Base-by-base conservation (phyloP, 805 yeast genomes). In the Starmerella bombi region DNA sequence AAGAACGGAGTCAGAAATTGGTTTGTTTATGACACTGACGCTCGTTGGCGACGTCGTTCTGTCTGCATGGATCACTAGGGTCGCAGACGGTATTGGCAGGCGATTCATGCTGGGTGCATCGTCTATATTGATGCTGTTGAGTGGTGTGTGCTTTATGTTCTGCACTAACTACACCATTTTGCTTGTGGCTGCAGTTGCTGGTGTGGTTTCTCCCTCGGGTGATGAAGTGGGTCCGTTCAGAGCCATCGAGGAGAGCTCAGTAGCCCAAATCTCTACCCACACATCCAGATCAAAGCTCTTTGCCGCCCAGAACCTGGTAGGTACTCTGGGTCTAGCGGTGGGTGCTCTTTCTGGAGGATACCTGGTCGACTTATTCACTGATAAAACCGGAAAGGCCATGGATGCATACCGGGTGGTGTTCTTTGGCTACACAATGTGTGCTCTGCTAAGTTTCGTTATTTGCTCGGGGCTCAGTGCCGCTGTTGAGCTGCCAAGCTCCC, bases 221-320 rank as follows among this genome's bases (percentile, higher is more conserved):
- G 85, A 78, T 53, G 94, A 84, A 54, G 82, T 86, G 0, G 94
- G 94, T 0, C 94, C 94, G 0, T 84, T 84, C 59, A 78, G 80
- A 54, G 74, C 91, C 0, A 75, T 84, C 22, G 94, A 84, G 57
- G 94, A 83, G 54, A 75, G 88, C 1, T 70, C 81, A 30, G 65
- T 84, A 37, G 91, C 94, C 0, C 88, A 81, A 58, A 61, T 84
- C 47, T 78, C 93, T 0, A 37, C 42, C 2, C 33, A 36, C 16
- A 49, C 45, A 2, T 42, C 49, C 16, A 65, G 93, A 34, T 77
- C 93, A 1, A 81, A 75, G 48, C 64, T 82, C 2, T 83, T 75
- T 63, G 91, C 91, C 0, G 64, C 77, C 50, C 82, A 83, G 54
- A 77, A 80, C 28, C 58, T 81, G 21, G 62, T 78, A 34, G 77